phyloP scores from a whole-genome alignment of 306 rosid genomes.

The Quercus engelmannii region DNA sequence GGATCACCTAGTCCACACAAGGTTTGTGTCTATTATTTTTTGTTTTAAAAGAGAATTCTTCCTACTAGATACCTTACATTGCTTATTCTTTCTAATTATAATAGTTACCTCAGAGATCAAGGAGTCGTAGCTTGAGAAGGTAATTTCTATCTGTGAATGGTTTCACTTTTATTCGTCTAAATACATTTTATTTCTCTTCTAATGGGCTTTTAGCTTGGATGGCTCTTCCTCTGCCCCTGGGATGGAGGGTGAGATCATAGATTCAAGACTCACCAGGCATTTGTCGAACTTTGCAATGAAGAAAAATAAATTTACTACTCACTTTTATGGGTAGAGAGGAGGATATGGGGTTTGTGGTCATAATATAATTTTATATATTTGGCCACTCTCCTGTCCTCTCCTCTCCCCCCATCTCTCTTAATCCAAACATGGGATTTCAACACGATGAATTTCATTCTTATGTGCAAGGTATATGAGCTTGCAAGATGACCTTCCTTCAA shows the following conservation, averaged over 20 bases:
- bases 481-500: too few relatives aligned
- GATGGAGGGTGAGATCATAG: not conserved
- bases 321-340: too few relatives aligned
- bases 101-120: constrained; percentile 64
- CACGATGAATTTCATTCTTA: too few relatives aligned
- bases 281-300: too few relatives aligned
- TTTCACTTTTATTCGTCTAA: not conserved
- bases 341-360: too few relatives aligned
- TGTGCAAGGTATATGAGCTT: too few relatives aligned
- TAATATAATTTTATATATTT: too few relatives aligned
- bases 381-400: too few relatives aligned
- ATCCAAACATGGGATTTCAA: too few relatives aligned
- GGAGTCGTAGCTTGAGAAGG: constrained; percentile 91
- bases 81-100: constrained; percentile 12
- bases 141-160: constrained; percentile 9
- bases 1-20: constrained; percentile 55
- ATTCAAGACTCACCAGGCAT: not conserved
- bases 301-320: too few relatives aligned
- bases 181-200: not conserved
- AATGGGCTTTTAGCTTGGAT: not conserved
- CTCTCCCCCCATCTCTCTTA: too few relatives aligned
- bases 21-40: constrained; percentile 42
- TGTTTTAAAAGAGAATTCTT: not conserved
- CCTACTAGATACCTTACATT: constrained; percentile 4
- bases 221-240: not conserved